Base-by-base conservation (phyloP, 768 basidiomycete species). In the Phanerochaete sordida region DNA sequence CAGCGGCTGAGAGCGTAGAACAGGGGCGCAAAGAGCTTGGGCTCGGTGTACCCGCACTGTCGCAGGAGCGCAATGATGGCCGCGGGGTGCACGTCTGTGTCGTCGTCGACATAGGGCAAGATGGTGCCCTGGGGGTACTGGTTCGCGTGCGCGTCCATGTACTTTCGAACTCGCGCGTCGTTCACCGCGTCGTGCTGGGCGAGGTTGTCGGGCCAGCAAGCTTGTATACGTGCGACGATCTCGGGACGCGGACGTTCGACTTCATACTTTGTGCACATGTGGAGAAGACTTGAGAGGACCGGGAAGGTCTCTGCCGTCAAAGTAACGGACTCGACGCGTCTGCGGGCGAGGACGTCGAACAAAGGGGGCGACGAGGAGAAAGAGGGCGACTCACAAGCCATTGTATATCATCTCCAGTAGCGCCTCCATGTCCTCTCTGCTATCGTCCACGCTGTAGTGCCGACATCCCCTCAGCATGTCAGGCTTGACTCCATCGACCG, bases 61-160 rank as follows among this genome's bases (percentile, higher is more conserved):
- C 70, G 65, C 8, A 71, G 68, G 26, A 71, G 65, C 6, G 58
- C 58, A 58, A 71, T 66, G 27, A 68, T 68, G 33, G 35, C 48
- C 15, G 66, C 66, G 4, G 70, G 70, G 37, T 67, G 62, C 1
- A 69, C 59, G 56, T 64, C 60, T 56, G 59, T 44, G 64, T 66
- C 63, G 12, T 68, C 61, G n/a, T 60, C 37, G 0, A 26, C 47
- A 48, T 12, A 23, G 28, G 28, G 27, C 43, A 30, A 50, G 30
- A 16, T 31, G n/a, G 47, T 15, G 24, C 24, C 21, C 19, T 33
- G 49, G 21, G 19, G 44, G 19, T 37, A 9, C 24, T 13, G 15
- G 27, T 51, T 28, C 31, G 11, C 47, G 11, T 48, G 19, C n/a
- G 55, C 27, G 27, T 27, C 27, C 15, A 24, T n/a, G 39, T 43